Conservation (phyloP, 116 monocot species). For the Cymodocea nodosa region DNA sequence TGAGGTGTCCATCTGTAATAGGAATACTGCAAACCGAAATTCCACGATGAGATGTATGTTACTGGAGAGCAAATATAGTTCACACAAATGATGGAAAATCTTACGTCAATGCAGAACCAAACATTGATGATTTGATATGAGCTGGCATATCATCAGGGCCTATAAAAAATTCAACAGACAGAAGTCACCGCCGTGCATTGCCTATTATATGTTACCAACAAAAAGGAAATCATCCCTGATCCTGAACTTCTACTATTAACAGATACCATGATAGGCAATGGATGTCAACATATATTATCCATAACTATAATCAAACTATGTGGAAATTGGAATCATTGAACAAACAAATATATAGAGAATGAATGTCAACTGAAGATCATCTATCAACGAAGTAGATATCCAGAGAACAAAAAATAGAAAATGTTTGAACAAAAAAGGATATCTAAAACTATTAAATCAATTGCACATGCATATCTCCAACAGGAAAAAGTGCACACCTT, state of each 20-base stretch:
- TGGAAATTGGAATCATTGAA: no score
- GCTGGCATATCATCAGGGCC: conserved; percentile 99
- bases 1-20: conserved; percentile 81
- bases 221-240: background rate
- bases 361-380: background rate
- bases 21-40: conserved; percentile 53
- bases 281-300: no score
- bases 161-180: conserved; percentile 17
- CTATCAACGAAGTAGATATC: background rate
- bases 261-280: no score
- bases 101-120: conserved; percentile 89
- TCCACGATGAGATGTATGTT: background rate
- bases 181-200: background rate
- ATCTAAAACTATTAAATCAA: background rate
- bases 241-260: no score
- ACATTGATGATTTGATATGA: conserved; percentile 98
- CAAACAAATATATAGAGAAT: background rate
- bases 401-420: background rate
- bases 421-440: background rate
- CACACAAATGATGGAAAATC: conserved; percentile 6
- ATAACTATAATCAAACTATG: no score
- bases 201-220: background rate
- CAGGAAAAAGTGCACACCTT: conserved; percentile 44
- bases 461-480: background rate
- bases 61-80: background rate